phyloP scores from a whole-genome alignment of 139 green algal genomes.

The Micractinium sp. region DNA sequence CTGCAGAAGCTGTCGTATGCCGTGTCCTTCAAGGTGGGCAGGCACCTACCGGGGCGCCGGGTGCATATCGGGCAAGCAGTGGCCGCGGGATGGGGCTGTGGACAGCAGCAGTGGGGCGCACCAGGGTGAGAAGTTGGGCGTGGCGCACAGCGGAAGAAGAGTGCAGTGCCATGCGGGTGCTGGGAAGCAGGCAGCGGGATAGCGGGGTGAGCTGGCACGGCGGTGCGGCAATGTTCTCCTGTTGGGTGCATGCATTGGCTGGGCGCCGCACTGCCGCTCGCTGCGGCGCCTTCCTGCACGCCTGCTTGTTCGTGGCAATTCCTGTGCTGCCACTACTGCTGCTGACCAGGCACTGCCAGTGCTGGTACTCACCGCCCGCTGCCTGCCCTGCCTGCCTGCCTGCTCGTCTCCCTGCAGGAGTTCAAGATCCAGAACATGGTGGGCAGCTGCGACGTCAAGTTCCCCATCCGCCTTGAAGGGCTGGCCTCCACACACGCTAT shows the following conservation, averaged over 20 bases:
- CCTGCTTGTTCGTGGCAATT: neutral
- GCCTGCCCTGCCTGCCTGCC: neutral
- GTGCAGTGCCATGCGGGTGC: neutral
- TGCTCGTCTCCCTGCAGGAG: neutral
- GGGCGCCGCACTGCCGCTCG: neutral
- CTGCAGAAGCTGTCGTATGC: slow-evolving; percentile 91
- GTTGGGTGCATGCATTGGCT: too few relatives aligned
- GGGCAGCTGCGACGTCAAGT: slow-evolving; percentile 97
- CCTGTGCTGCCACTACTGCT: neutral
- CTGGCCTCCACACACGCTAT: slow-evolving; percentile 84
- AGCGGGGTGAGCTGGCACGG: too few relatives aligned
- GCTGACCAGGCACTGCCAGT: neutral
- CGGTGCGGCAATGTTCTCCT: too few relatives aligned
- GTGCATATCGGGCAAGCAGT: neutral
- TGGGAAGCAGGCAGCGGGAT: neutral
- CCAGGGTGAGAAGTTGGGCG: neutral
- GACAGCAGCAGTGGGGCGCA: neutral
- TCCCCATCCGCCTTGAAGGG: slow-evolving; percentile 97
- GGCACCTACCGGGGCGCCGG: too few relatives aligned
- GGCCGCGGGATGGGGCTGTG: neutral
- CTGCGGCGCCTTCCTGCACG: neutral
- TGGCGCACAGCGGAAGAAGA: neutral
- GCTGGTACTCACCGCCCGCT: neutral
- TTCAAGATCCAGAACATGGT: slow-evolving; percentile 94
- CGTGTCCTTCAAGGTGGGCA: slow-evolving; percentile 80